Base-by-base conservation (phyloP, 73 alveolate genomes). In the Paramecium sonneborni region DNA sequence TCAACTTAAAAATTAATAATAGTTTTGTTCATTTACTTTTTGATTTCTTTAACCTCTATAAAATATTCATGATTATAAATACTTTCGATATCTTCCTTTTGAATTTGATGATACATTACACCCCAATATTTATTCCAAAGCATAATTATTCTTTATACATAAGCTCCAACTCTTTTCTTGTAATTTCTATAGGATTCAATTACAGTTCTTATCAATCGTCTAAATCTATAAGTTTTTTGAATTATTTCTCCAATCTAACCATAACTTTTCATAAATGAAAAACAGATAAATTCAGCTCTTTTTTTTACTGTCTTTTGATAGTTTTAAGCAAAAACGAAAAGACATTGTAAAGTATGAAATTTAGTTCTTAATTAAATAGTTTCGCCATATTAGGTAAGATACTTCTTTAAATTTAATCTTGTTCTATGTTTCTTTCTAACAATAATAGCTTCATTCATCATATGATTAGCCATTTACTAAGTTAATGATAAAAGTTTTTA, bases 111-210 rank as follows among this genome's bases (percentile, higher is more conserved):
- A 14, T 79, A 79, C 48, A 79, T 38, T 1, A 79, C 43, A 2
- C 90, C 90, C 90, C 90, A 79, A 79, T 79, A 39, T 79, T 79
- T 79, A 39, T 39, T 43, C 90, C 90, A 79, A 41, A 79, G 41
- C 69, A 39, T 79, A 0, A 39, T 8, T 43, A 79, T 79, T 44
- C 90, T 79, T 79, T 79, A 44, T 8, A 79, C 90, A 79, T 79
- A 79, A 23, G 90, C 90, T 20, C 69, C 55, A 43, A 43, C 76
- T 23, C 48, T 39, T 79, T 79, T 79, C 23, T 79, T 79, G 26
- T 79, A 79, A 39, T 43, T 41, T 41, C 90, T 38, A 28, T 79
- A 79, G 9, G 39, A 43, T 7, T 79, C 90, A 21, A 79, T 20
- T 12, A 79, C 90, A 20, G 46, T 30, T 23, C 90, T 79, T 20